Conservation (phyloP, 2,329 filamentous ascomycete genomes). For the Daldinia eschscholtzii region DNA sequence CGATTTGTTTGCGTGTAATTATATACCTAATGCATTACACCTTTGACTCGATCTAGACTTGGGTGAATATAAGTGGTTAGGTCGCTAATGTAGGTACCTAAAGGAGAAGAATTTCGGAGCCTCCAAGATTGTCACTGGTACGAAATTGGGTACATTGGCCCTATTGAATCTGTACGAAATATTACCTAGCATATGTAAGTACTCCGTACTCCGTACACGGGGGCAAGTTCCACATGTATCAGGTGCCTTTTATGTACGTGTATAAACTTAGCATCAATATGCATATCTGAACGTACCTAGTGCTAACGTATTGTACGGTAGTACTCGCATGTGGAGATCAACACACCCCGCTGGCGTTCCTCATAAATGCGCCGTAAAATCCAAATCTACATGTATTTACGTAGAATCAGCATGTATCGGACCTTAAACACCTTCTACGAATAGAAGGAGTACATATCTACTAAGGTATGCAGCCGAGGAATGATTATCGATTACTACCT, state of each 20-base stretch:
- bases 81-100: neutral
- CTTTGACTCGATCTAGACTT: constrained; percentile 3
- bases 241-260: constrained; percentile 6
- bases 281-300: constrained; percentile 1
- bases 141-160: neutral
- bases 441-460: constrained; percentile 35
- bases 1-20: neutral
- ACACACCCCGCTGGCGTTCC: constrained; percentile 29
- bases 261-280: constrained; percentile 13
- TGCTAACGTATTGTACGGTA: constrained; percentile 10
- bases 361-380: constrained; percentile 14
- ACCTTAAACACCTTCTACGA: constrained; percentile 32
- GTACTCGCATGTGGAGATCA: constrained; percentile 18
- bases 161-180: neutral
- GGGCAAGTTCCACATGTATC: neutral
- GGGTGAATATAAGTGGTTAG: neutral
- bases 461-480: constrained; percentile 32
- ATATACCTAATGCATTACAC: neutral
- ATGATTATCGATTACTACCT: constrained; percentile 31
- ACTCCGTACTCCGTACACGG: neutral
- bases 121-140: neutral
- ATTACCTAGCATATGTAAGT: constrained; percentile 1
- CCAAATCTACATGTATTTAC: neutral
- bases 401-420: constrained; percentile 10
- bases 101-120: neutral